Evolutionary conservation across 108 stramenopile species (phyloP).

Genomic region (Conticribra weissflogii): DNA sequence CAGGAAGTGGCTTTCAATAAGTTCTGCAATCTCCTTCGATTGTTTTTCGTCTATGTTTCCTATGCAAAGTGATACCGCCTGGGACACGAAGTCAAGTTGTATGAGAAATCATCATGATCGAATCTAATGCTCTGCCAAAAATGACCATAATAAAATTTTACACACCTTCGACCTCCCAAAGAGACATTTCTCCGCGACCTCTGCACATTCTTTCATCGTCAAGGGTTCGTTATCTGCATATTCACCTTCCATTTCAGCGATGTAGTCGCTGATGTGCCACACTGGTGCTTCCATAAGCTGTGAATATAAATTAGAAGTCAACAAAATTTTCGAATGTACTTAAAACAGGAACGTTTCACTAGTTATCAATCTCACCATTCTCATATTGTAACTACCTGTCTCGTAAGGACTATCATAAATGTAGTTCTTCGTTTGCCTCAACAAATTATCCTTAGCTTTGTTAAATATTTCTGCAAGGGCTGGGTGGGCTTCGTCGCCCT

Average conservation of each 20-base stretch:
- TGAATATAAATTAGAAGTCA: too few species aligned
- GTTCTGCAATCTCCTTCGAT: constrained; percentile 55
- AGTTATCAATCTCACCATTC: constrained; percentile 41
- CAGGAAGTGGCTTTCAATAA: constrained; percentile 63
- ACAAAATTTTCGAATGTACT: too few species aligned
- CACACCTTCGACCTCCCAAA: constrained; percentile 66
- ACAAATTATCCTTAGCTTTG: constrained; percentile 73
- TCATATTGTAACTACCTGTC: constrained; percentile 81
- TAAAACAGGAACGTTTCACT: constrained; percentile 3
- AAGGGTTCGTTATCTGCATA: constrained; percentile 69
- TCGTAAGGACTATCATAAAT: constrained; percentile 83
- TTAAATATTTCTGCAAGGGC: constrained; percentile 59
- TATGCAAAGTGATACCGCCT: constrained; percentile 77
- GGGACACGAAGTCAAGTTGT: too few species aligned
- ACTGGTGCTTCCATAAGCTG: constrained; percentile 77
- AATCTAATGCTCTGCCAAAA: too few species aligned
- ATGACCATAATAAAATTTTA: too few species aligned
- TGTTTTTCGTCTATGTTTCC: constrained; percentile 85
- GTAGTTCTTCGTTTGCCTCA: constrained; percentile 87
- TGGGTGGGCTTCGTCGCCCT: constrained; percentile 69
- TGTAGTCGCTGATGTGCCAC: constrained; percentile 81
- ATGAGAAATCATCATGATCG: too few species aligned
- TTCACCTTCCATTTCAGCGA: constrained; percentile 81
- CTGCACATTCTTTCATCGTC: constrained; percentile 84
- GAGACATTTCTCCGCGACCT: constrained; percentile 66